These are phyloP conservation scores for Chenopodium berlandieri DNA, from an alignment of 148 eudicot genomes.

Conservation along the genomic window DNA sequence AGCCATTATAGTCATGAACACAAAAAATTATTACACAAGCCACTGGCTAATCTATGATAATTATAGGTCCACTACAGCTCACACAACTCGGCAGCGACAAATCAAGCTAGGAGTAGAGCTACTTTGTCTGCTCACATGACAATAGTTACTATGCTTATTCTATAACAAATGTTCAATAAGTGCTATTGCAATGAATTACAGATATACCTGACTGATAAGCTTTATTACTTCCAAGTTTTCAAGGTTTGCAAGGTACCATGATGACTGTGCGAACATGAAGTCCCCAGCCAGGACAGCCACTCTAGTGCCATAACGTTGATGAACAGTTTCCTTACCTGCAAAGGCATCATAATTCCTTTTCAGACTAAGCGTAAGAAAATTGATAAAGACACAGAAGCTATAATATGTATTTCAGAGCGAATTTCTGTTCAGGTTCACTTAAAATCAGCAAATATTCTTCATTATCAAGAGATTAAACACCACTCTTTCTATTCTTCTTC, in stretches of 20 bases:
- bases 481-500: neutral
- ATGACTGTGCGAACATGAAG: conserved; percentile 97
- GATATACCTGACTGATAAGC: conserved; percentile 86
- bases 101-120: neutral
- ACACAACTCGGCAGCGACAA: neutral
- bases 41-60: neutral
- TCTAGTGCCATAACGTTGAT: conserved; percentile 81
- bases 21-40: neutral
- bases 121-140: neutral
- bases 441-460: neutral
- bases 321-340: conserved; percentile 86
- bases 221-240: conserved; percentile 91
- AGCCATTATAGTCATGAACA: neutral
- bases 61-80: neutral
- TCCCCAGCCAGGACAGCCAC: conserved; percentile 95
- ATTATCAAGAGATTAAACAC: neutral
- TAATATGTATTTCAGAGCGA: neutral
- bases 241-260: conserved; percentile 96
- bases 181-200: neutral
- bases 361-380: neutral
- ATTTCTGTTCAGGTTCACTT: neutral
- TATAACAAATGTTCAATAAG: neutral
- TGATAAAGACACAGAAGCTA: neutral
- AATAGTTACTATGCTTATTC: neutral
- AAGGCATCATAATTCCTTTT: neutral